Base-by-base conservation (phyloP, 1,139 yeast genomes). In the Debaryomyces robertsiae region DNA sequence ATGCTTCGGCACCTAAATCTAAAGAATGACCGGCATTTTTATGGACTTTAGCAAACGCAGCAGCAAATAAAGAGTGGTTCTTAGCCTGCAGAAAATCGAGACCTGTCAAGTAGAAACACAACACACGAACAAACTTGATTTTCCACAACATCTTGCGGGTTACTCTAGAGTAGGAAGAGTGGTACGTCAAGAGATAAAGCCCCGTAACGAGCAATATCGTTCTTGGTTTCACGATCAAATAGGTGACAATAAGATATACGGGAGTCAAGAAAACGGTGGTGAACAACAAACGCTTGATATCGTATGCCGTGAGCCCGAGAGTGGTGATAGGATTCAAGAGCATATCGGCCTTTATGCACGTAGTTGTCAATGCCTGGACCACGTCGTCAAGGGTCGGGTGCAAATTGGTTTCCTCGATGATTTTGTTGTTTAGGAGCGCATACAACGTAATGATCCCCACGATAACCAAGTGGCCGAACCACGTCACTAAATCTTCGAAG, bases 361-460 rank as follows among this genome's bases (percentile, higher is more conserved):
- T 82, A 28, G 84, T 76, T 3, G 93, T 81, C 57, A 93, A 75
- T 7, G 87, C 78, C 47, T 82, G 89, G n/a, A 91, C 84, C 39
- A 90, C 87, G 47, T 89, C 94, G 59, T 93, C 98, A 47, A 93
- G 69, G 0, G 96, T 87, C 4, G 97, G 95, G 48, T 82, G 81
- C 36, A 72, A 69, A 28, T 72, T 75, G 39, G 88, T 80, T 47
- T 82, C 83, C 40, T 67, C 67, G 42, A 68, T 60, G 36, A 69
- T 69, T 53, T 66, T 66, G 48, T 72, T 70, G 52, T 82, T 82
- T 47, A 83, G 63, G 33, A 78, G 67, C 2, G 91, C 84, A 57
- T 86, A 86, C 18, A 82, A 69, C 28, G 86, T 80, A 15, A 89
- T 68, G 5, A 82, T 59, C 0, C 82, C 82, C 23, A 89, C 95